Percentiles rank a stretch among this genome's conserved stretches.
Conservation (phyloP, 2,329 filamentous ascomycete species). For the Pseudogymnoascus sp. region DNA sequence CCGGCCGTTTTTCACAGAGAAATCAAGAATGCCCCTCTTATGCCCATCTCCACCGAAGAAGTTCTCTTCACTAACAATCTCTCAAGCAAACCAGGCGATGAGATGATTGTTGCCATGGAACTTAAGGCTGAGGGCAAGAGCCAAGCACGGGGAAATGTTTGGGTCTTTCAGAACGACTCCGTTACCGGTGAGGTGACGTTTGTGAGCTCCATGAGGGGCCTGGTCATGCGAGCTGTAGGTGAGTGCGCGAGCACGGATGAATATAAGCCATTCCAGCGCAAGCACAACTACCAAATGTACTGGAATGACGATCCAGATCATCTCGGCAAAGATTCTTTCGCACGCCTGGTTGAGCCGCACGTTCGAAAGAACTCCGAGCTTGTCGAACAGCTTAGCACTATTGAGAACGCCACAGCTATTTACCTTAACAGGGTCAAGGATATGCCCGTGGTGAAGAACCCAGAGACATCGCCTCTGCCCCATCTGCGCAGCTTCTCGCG, state of each 20-base stretch:
- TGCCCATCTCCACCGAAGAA: background rate
- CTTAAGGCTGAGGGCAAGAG: conserved; percentile 9
- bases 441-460: background rate
- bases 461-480: background rate
- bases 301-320: conserved; percentile 5
- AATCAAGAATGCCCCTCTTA: background rate
- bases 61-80: background rate
- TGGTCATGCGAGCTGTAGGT: conserved; percentile 8
- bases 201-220: background rate
- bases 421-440: background rate
- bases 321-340: background rate
- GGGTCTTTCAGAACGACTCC: conserved; percentile 7
- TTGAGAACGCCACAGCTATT: background rate
- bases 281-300: conserved; percentile 8
- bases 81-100: conserved; percentile 8
- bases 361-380: background rate
- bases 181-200: background rate
- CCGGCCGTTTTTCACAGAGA: background rate
- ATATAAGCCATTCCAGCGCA: conserved; percentile 9
- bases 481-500: background rate
- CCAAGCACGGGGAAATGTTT: background rate
- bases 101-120: background rate
- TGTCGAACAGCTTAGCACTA: background rate
- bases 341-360: background rate
- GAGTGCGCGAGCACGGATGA: background rate